phyloP scores from a whole-genome alignment of 257 asterid species.

The Solanum etuberosum region DNA sequence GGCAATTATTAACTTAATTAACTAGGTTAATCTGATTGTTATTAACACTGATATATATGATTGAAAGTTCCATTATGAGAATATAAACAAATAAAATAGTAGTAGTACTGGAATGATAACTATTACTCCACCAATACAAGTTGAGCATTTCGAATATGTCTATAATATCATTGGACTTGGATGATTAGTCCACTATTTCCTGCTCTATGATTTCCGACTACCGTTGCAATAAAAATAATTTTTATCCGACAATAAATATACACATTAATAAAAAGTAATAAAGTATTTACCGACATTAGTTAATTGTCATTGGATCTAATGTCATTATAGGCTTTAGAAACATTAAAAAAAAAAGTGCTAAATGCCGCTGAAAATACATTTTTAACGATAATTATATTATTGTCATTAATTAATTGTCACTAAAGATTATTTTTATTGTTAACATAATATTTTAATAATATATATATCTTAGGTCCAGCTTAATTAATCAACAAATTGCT shows the following conservation, averaged over 20 bases:
- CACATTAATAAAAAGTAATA: too few relatives aligned
- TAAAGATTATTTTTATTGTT: background rate
- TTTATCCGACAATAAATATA: too few relatives aligned
- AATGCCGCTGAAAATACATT: too few relatives aligned
- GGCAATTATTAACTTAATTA: background rate
- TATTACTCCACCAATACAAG: background rate
- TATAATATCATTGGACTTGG: background rate
- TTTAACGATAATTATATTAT: too few relatives aligned
- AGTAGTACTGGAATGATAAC: background rate
- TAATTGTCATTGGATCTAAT: too few relatives aligned
- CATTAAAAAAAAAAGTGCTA: too few relatives aligned
- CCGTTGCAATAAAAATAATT: too few relatives aligned
- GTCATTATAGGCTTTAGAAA: too few relatives aligned
- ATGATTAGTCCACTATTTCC: background rate
- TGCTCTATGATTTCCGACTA: background rate
- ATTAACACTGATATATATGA: background rate
- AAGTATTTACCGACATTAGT: accelerated
- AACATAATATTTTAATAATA: background rate
- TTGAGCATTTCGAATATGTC: background rate
- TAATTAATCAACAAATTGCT: background rate
- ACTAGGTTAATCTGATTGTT: background rate
- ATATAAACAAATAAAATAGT: background rate
- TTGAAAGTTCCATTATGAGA: background rate
- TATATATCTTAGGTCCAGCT: background rate
- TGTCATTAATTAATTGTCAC: too few relatives aligned